Evolutionary conservation across 202 grass and related monocot species (phyloP), one percentile per base, ranked within the genome.

Genomic region (Digitaria exilis): DNA sequence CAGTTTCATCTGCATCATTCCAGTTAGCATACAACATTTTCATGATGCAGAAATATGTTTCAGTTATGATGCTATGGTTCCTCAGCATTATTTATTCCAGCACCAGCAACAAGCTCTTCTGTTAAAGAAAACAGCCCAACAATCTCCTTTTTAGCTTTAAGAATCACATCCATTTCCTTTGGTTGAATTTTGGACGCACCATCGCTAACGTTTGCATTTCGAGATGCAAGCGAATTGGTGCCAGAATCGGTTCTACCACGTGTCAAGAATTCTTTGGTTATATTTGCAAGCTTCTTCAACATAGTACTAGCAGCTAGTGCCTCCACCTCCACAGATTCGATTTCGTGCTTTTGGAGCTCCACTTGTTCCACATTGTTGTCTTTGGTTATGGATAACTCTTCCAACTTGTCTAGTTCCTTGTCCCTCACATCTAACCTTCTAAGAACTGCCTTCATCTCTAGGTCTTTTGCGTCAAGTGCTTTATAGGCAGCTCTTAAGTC

Each of bases 91-190:
- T 37, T 71, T 80, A 77, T 86, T 65, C 77, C 71, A 35, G 83
- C 79, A 64, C 89, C 75, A n/a, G 51, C 49, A 41, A 94, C 30
- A 6, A 97, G 87, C 49, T 82, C 71, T 84, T 91, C 77, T 69
- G 91, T 90, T 87, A 97, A 86, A 77, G 85, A 84, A 76, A 93
- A 90, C 39, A 97, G 78, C 64, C 22, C 75, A 65, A 55, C 77
- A 42, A 97, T 81, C 28, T 86, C 91, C 52, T 81, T 88, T 84
- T 90, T 89, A 43, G 85, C 87, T 79, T 90, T 72, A 48, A 85
- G 41, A 65, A 91, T 89, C 32, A 80, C 70, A 81, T 78, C 63
- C 10, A 45, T 58, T 83, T 86, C 76, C 9, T 78, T 7, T 35
- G 69, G 24, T 85, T 79, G 59, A 21, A 78, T 43, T 49, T 78